Evolutionary conservation across 116 monocot species (phyloP), one percentile per base, ranked within the genome.

Genomic region (Papilionanthe hybrid): DNA sequence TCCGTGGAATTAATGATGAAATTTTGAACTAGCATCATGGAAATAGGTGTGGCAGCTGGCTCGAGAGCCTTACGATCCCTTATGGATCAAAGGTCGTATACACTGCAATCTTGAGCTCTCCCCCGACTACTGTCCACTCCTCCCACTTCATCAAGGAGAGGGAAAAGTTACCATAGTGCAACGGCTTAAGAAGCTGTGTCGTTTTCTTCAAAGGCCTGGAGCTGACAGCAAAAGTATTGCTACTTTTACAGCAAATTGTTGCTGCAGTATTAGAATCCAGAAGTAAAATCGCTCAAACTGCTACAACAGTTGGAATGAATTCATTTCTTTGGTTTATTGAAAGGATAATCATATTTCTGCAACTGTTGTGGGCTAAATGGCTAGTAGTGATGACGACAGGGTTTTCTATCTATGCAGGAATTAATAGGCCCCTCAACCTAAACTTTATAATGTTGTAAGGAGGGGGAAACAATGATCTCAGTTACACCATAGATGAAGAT

Each of bases 1-100:
- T 92, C 75, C 92, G 90, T 92, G 92, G 92, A 73, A 92, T 85
- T 0, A 88, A 92, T 45, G 92, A 92, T 75, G 88, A 90, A 81
- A 85, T 92, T 11, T 90, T 92, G 85, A 90, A 88, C 75, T 90
- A 81, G 83, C 80, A 77, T 44, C 92, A 92, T 69, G 92, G 92
- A 15, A 79, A 90, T 3, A 86, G 84, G 8, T 92, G 32, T 92
- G 86, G 84, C 86, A 90, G 75, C 80, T 86, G 7, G 84, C 90
- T 1, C 84, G 79, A 74, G 90, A 92, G 23, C 92, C 92, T 0
- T 92, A 92, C n/a, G 90, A 92, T 28, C 92, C 92, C 20, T 79
- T 92, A 25, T 92, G 92, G 92, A 90, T 92, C 75, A n/a, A n/a
- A n/a, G n/a, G n/a, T n/a, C n/a, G n/a, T n/a, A n/a, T n/a, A n/a